A percentile compares a stretch with the other conserved stretches of the same genome.
Evolutionary conservation across 257 asterid genomes (phyloP).

Genomic region (Solanum chmielewskii): DNA sequence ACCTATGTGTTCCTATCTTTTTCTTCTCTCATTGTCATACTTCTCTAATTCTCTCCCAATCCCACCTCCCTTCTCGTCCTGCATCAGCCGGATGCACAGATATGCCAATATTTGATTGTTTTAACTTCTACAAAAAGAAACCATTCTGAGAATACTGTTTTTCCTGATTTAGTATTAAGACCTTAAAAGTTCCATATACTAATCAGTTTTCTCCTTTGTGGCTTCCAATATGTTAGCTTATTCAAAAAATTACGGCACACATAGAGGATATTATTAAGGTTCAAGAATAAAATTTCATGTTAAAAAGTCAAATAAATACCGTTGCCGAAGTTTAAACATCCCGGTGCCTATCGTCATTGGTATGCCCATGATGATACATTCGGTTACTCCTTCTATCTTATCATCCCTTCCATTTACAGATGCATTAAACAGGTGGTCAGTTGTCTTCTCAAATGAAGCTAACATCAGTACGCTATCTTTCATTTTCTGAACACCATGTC

Average conservation of each 20-base stretch:
- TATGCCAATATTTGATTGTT: background rate
- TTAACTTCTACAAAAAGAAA: background rate
- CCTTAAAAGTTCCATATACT: background rate
- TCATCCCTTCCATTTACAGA: constrained; percentile 75
- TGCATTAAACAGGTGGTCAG: constrained; percentile 86
- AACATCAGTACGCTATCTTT: constrained; percentile 81
- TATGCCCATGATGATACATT: constrained; percentile 90
- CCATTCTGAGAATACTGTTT: background rate
- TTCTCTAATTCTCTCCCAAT: background rate
- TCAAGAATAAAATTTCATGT: background rate
- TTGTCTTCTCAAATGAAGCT: constrained; percentile 88
- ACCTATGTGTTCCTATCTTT: background rate
- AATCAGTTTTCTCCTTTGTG: background rate
- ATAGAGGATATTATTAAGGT: background rate
- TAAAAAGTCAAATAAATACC: constrained; percentile 18
- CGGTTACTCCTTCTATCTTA: constrained; percentile 84
- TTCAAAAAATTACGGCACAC: background rate
- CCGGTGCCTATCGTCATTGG: constrained; percentile 88
- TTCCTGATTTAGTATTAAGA: background rate
- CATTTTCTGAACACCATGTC: constrained; percentile 77
- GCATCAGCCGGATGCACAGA: background rate
- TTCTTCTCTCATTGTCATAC: background rate
- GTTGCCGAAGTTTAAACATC: constrained; percentile 74
- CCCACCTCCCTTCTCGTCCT: background rate
- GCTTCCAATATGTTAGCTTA: background rate